These are phyloP conservation scores for Pythium dissimile DNA, from an alignment of 352 stramenopile species.

Conservation along the genomic window DNA sequence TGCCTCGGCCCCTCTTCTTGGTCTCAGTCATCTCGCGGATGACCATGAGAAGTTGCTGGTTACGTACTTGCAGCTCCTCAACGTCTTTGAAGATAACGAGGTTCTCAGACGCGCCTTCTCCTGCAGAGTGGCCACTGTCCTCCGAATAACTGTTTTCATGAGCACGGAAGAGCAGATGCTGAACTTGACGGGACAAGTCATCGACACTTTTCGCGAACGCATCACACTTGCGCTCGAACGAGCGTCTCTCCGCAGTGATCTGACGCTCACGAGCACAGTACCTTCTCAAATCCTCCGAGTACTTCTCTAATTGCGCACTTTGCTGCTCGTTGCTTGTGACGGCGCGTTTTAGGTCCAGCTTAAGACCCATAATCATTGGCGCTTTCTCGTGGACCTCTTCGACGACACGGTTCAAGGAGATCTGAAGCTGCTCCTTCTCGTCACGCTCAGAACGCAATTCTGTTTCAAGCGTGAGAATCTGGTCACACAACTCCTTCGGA, in stretches of 20 bases:
- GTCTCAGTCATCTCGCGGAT: slow-evolving; percentile 74
- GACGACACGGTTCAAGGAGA: slow-evolving; percentile 90
- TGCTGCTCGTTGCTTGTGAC: slow-evolving; percentile 80
- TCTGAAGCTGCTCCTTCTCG: slow-evolving; percentile 86
- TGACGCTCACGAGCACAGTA: slow-evolving; percentile 64
- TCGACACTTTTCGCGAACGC: slow-evolving; percentile 80
- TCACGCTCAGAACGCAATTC: slow-evolving; percentile 69
- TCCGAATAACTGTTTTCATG: slow-evolving; percentile 45
- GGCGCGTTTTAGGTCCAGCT: slow-evolving; percentile 88
- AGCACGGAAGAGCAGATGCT: slow-evolving; percentile 78
- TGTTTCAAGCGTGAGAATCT: slow-evolving; percentile 87
- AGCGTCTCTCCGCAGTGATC: slow-evolving; percentile 55
- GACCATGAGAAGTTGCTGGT: slow-evolving; percentile 87
- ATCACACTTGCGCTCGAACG: slow-evolving; percentile 66
- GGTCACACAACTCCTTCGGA: slow-evolving; percentile 89
- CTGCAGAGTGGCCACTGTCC: background rate
- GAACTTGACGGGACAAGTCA: slow-evolving; percentile 91
- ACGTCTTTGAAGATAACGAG: slow-evolving; percentile 86
- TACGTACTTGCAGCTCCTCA: slow-evolving; percentile 88
- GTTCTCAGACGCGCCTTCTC: slow-evolving; percentile 58
- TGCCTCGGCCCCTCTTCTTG: slow-evolving; percentile 21
- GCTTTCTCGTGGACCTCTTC: slow-evolving; percentile 91
- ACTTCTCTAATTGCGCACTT: slow-evolving; percentile 61
- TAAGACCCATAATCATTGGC: slow-evolving; percentile 85
- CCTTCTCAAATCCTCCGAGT: slow-evolving; percentile 68